phyloP scores from a whole-genome alignment of 148 eudicot genomes.

The Camellia granthamiana region DNA sequence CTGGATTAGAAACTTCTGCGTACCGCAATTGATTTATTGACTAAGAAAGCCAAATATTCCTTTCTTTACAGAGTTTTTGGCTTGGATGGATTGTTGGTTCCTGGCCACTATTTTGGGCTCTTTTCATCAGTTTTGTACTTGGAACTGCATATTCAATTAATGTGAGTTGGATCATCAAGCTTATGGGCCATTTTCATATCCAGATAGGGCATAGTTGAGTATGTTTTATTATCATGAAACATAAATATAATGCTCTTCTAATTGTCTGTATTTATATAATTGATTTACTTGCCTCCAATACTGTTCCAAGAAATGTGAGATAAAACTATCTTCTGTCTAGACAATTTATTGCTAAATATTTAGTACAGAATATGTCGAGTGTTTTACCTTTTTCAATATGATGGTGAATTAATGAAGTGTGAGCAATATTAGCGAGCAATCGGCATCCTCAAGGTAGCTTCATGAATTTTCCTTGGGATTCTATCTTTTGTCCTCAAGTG shows the following conservation, averaged over 20 bases:
- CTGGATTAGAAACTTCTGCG: background rate
- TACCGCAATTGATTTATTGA: background rate
- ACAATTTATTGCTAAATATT: background rate
- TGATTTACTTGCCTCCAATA: background rate
- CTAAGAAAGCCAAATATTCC: background rate
- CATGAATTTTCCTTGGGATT: no score
- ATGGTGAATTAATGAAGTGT: background rate
- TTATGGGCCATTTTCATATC: background rate
- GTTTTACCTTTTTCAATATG: background rate
- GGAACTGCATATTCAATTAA: slow-evolving; percentile 95
- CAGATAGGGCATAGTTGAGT: slow-evolving; percentile 2
- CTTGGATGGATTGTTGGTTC: slow-evolving; percentile 77
- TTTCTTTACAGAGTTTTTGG: slow-evolving; percentile 71
- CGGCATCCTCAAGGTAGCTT: no score
- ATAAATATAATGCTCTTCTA: background rate
- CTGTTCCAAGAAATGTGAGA: background rate
- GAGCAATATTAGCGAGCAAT: background rate
- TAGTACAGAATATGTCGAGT: background rate
- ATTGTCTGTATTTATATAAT: background rate
- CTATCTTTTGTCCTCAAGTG: background rate
- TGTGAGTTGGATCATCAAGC: slow-evolving; percentile 46
- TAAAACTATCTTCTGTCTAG: background rate
- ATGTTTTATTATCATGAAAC: background rate
- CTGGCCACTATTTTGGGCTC: slow-evolving; percentile 93
- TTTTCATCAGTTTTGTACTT: slow-evolving; percentile 78